These are phyloP conservation scores for Mycena citricolor DNA, from an alignment of 1,284 basidiomycete species.

Conservation along the genomic window DNA sequence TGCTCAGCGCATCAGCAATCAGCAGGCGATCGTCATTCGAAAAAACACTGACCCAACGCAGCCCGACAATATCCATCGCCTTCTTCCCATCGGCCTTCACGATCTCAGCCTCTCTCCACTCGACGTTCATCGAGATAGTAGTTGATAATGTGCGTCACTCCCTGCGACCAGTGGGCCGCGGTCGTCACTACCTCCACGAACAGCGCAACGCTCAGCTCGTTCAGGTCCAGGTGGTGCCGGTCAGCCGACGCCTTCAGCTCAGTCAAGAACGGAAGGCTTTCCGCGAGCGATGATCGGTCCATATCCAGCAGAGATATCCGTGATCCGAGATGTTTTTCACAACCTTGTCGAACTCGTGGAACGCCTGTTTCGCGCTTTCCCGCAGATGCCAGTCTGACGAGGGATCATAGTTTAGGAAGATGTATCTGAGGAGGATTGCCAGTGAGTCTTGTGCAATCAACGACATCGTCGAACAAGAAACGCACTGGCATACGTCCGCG, in stretches of 20 bases:
- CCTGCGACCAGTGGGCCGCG: conserved; percentile 52
- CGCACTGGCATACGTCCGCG: conserved; percentile 54
- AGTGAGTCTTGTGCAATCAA: background rate
- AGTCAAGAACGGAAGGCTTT: conserved; percentile 25
- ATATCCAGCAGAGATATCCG: conserved; percentile 18
- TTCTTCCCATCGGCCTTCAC: no score
- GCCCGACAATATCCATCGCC: conserved; percentile 51
- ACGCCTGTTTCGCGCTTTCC: conserved; percentile 42
- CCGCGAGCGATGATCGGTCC: conserved; percentile 5
- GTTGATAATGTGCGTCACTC: conserved; percentile 59
- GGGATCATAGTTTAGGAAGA: conserved; percentile 57
- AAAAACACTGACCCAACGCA: conserved; percentile 47
- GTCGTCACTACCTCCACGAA: conserved; percentile 53
- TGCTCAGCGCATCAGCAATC: conserved; percentile 16
- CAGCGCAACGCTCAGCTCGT: conserved; percentile 40
- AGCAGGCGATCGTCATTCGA: background rate
- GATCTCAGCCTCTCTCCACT: conserved; percentile 37
- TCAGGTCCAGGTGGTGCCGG: conserved; percentile 22
- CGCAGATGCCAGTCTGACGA: conserved; percentile 60
- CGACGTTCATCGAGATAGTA: conserved; percentile 55
- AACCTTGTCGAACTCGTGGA: conserved; percentile 39
- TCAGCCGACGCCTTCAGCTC: conserved; percentile 25
- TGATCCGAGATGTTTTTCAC: conserved; percentile 41
- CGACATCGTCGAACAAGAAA: conserved; percentile 16
- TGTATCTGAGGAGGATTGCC: conserved; percentile 49